Base-by-base conservation (phyloP, 2,329 filamentous ascomycete species). In the Trichoderma sp. region DNA sequence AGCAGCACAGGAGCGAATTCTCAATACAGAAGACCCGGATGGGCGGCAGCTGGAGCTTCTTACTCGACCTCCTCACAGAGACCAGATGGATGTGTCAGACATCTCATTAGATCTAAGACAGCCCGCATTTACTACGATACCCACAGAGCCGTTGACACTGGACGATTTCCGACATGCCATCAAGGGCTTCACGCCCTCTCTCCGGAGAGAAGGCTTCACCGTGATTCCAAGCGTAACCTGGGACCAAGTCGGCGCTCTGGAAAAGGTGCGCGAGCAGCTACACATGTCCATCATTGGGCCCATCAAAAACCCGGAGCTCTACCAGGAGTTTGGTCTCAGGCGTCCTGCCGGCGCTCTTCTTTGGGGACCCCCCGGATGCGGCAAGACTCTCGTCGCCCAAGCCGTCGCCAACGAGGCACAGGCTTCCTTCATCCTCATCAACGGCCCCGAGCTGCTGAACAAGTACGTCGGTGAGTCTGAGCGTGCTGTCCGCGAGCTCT, bases 391-490 rank as follows among this genome's bases (percentile, higher is more conserved):
- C 2, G 88, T 99, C 2, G 95, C 95, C 19, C 97, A 98, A 80
- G 95, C 95, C 4, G 93, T 97, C 5, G 95, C 95, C 66, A 97
- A 97, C 78, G 93, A 97, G 77, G 94, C 92, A 8, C 93, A 94
- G 77, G 95, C 95, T 57, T 98, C 97, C 79, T 99, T 99, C 82
- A 99, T 99, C 79, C 93, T 93, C 63, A 93, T 99, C 80, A 97
- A 97, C 79, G 95, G 95, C 0, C 95, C 95, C 0, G 95, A 99
- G 77, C 84, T 99, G 10, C 86, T 99, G 54, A 98, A 98, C 83
- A 99, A 98, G 80, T 99, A 94, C 77, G 94, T 99, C 10, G 95
- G 95, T 72, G 95, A 99, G 79, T 96, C 92, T 7, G 95, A 99
- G 80, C 90, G 94, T 12, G 92, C 94, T 0, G 91, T 99, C 1